Base-by-base conservation (phyloP, 192 early-diverging fungal genomes). In the Coemansia interrupta region DNA sequence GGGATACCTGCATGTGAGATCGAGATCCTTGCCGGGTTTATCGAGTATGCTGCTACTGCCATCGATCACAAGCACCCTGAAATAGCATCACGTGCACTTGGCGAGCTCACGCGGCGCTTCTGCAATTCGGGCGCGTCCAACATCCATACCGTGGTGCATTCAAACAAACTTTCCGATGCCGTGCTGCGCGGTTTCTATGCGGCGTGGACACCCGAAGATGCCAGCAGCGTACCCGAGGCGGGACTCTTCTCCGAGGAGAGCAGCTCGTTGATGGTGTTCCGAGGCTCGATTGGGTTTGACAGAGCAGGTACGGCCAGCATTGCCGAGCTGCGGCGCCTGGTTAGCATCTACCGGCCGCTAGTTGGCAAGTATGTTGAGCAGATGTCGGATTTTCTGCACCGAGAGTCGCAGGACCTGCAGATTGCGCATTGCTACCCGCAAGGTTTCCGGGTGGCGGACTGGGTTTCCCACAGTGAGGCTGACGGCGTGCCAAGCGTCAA, bases 231-330 rank as follows among this genome's bases (percentile, higher is more conserved):
- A 23, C 19, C 17, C 43, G 19, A 45, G 6, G 15, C 17, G 43
- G 43, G 17, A n/a, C 19, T 53, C 1, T 53, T 50, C 42, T 66
- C 49, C 19, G 47, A 49, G 22, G 4, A 17, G 22, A 49, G 2
- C 47, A 11, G 15, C 18, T 56, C 60, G 77, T 8, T 92, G 63
- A 90, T 89, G 54, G 83, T 95, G 50, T 96, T 96, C 83, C 92
- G 90, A 43, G 94, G 93, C 52, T 89, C 93, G 60, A 86, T 91
- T 26, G 91, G 89, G 54, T 87, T 88, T 45, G 84, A 87, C 53
- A 88, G 87, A 30, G 56, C 48, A 10, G 50, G 54, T 26, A 60
- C 56, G 10, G 24, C 44, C 0, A 93, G 90, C 80, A 87, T 96
- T 74, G 83, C 85, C 56, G 89, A 92, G 64, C 67, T 93, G 26